Evolutionary conservation across 805 yeast genomes (phyloP).

Genomic region (Yarrowia deformans): DNA sequence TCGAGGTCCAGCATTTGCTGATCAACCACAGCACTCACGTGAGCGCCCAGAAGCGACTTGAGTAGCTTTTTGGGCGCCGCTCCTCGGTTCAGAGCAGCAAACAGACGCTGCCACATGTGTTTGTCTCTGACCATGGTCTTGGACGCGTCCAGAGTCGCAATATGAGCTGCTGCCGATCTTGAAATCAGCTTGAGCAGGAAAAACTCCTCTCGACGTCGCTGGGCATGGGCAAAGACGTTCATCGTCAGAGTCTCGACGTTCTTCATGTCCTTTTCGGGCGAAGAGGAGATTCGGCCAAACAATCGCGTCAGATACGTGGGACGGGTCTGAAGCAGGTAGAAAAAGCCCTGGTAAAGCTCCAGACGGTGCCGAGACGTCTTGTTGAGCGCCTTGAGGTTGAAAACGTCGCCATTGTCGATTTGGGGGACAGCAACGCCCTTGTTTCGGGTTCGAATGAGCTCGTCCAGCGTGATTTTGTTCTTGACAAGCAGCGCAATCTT

Average conservation of each 20-base stretch:
- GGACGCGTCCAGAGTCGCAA: constrained; percentile 40
- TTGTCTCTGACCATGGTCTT: constrained; percentile 45
- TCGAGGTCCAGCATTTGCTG: constrained; percentile 64
- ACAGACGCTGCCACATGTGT: constrained; percentile 56
- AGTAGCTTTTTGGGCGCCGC: constrained; percentile 50
- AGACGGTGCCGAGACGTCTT: constrained; percentile 56
- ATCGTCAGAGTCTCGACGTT: constrained; percentile 49
- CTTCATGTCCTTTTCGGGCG: constrained; percentile 50
- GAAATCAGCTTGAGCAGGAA: constrained; percentile 67
- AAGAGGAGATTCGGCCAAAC: constrained; percentile 50
- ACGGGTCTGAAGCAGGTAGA: constrained; percentile 84
- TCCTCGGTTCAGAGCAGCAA: constrained; percentile 53
- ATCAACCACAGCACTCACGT: constrained; percentile 48
- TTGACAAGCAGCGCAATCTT: constrained; percentile 79
- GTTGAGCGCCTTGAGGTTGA: constrained; percentile 52
- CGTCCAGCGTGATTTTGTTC: constrained; percentile 80
- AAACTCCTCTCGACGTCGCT: constrained; percentile 71
- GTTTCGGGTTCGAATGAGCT: constrained; percentile 58
- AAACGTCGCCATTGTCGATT: constrained; percentile 48
- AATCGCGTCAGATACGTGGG: constrained; percentile 72
- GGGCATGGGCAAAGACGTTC: constrained; percentile 50
- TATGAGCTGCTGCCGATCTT: constrained; percentile 46
- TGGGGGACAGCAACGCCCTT: constrained; percentile 47
- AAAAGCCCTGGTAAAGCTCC: constrained; percentile 75
- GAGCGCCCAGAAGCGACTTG: constrained; percentile 51